These are phyloP conservation scores for Bullera alba DNA, from an alignment of 768 basidiomycete species.

Conservation along the genomic window DNA sequence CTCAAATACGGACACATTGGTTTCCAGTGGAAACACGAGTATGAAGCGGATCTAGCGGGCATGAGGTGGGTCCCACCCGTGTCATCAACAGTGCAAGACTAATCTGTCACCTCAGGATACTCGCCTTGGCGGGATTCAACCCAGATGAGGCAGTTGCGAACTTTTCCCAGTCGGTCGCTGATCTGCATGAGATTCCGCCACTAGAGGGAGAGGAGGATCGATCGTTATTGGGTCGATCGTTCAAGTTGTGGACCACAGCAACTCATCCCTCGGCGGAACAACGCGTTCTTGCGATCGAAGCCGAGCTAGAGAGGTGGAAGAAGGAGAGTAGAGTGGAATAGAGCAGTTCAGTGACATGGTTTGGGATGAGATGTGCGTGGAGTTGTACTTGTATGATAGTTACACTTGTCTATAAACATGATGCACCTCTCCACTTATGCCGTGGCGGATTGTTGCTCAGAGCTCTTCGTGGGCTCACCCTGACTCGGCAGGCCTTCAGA, in stretches of 20 bases:
- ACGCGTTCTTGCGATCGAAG: constrained; percentile 57
- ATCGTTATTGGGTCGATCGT: constrained; percentile 32
- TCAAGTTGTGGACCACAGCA: constrained; percentile 51
- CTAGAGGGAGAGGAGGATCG: constrained; percentile 31
- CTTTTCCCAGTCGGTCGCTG: constrained; percentile 57
- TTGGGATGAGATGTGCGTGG: too few relatives aligned
- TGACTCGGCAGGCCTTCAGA: too few relatives aligned
- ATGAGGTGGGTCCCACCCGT: constrained; percentile 57
- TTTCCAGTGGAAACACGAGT: constrained; percentile 73
- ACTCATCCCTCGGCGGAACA: constrained; percentile 65
- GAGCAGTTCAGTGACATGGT: too few relatives aligned
- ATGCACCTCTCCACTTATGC: too few relatives aligned
- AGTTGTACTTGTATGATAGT: too few relatives aligned
- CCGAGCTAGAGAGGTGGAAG: constrained; percentile 69
- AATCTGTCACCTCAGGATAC: constrained; percentile 57
- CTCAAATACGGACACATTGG: constrained; percentile 58
- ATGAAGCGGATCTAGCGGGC: constrained; percentile 87
- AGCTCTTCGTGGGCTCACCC: too few relatives aligned
- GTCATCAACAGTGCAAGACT: constrained; percentile 1
- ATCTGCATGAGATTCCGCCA: constrained; percentile 27
- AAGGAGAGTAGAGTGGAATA: constrained; percentile 39
- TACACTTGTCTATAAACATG: too few relatives aligned
- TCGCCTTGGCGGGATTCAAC: constrained; percentile 87
- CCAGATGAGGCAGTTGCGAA: constrained; percentile 72
- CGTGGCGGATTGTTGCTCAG: too few relatives aligned